These are phyloP conservation scores for Cryptosporidium felis DNA, from an alignment of 169 alveolate genomes.

Conservation along the genomic window DNA sequence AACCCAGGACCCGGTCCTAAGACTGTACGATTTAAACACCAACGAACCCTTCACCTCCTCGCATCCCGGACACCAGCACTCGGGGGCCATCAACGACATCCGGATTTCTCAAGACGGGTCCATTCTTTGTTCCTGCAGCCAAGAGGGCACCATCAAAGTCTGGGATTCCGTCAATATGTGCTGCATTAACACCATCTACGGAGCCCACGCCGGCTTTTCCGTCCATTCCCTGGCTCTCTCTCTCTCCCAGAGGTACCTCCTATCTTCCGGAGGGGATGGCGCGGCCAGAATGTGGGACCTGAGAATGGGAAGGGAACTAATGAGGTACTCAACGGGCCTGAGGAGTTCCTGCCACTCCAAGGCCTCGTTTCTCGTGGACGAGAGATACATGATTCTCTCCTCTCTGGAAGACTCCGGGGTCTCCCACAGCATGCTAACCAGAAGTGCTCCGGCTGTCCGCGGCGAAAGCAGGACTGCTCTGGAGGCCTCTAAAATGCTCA, in stretches of 20 bases:
- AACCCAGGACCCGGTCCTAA: constrained; percentile 40
- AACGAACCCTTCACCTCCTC: constrained; percentile 42
- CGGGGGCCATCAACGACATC: background rate
- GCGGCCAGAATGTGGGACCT: constrained; percentile 61
- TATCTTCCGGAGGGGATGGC: constrained; percentile 69
- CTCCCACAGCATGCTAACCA: background rate
- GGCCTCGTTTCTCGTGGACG: constrained; percentile 43
- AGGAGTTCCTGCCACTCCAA: constrained; percentile 57
- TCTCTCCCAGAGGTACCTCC: constrained; percentile 25
- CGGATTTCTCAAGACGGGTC: constrained; percentile 43
- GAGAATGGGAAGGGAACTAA: constrained; percentile 47
- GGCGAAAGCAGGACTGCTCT: background rate
- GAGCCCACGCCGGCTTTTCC: constrained; percentile 34
- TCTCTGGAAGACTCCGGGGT: background rate
- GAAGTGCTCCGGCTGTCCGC: background rate
- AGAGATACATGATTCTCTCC: constrained; percentile 34
- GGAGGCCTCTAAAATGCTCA: too few relatives aligned
- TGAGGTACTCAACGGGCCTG: constrained; percentile 30
- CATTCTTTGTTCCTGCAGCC: constrained; percentile 41
- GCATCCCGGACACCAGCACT: constrained; percentile 58
- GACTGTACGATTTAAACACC: constrained; percentile 51
- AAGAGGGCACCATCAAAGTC: constrained; percentile 52
- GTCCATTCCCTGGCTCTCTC: constrained; percentile 55
- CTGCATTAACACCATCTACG: constrained; percentile 43
- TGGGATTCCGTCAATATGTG: constrained; percentile 63